A percentile compares a stretch with the other conserved stretches of the same genome.
These are phyloP conservation scores for Iris macrosiphon DNA, from an alignment of 106 monocot species.

Conservation along the genomic window DNA sequence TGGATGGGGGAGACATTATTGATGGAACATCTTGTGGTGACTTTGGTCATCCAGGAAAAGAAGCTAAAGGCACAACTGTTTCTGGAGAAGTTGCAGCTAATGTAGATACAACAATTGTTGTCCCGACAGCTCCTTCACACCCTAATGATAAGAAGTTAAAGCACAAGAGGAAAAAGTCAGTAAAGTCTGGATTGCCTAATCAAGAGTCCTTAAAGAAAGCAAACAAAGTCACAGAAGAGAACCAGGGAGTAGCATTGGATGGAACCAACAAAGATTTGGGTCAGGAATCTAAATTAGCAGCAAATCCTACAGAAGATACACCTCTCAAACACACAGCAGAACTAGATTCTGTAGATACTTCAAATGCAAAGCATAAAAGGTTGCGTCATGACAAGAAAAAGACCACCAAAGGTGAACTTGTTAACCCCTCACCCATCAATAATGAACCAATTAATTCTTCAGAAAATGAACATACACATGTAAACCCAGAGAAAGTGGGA, in stretches of 20 bases:
- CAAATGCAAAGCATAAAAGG: background rate
- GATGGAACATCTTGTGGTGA: background rate
- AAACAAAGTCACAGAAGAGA: conserved; percentile 1
- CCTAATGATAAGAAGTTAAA: background rate
- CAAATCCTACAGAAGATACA: conserved; percentile 1
- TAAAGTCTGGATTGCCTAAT: background rate
- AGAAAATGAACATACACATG: background rate
- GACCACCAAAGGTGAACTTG: background rate
- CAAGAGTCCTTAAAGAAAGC: background rate
- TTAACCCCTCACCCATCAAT: background rate
- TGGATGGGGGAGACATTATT: background rate
- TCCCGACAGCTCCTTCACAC: background rate
- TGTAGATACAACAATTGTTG: background rate
- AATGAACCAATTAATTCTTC: background rate
- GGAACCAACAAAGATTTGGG: background rate
- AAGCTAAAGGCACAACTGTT: background rate
- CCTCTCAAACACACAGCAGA: background rate
- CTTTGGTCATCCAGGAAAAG: background rate
- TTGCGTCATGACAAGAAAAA: background rate
- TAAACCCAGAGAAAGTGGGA: conserved; percentile 1
- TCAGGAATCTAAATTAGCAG: conserved; percentile 1
- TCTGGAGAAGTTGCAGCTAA: background rate
- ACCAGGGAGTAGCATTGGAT: background rate
- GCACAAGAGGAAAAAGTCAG: conserved; percentile 1
- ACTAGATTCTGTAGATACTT: background rate